phyloP scores from a whole-genome alignment of 2,329 filamentous ascomycete genomes.

The Blastomyces parvus region DNA sequence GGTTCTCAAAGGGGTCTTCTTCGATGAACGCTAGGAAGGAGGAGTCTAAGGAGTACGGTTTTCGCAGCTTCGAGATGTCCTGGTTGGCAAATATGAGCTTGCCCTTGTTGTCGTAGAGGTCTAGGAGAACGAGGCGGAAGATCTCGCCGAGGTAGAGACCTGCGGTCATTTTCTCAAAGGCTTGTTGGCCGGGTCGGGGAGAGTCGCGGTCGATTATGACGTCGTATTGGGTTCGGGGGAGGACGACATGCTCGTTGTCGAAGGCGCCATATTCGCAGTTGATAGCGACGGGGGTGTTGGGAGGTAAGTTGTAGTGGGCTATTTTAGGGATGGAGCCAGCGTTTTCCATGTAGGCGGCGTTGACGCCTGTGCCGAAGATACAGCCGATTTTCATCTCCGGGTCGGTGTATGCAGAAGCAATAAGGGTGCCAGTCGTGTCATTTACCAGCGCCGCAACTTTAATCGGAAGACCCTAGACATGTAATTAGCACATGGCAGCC shows the following conservation, averaged over 20 bases:
- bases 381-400: slow-evolving; percentile 86
- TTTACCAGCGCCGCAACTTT: slow-evolving; percentile 91
- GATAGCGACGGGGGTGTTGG: slow-evolving; percentile 81
- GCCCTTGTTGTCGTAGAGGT: slow-evolving; percentile 70
- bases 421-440: slow-evolving; percentile 92
- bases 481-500: slow-evolving; percentile 14
- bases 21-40: slow-evolving; percentile 91
- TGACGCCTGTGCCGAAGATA: slow-evolving; percentile 97
- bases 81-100: slow-evolving; percentile 73
- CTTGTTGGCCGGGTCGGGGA: slow-evolving; percentile 84
- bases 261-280: slow-evolving; percentile 98
- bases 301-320: slow-evolving; percentile 76
- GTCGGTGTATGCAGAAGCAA: slow-evolving; percentile 96
- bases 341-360: slow-evolving; percentile 96
- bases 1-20: slow-evolving; percentile 91
- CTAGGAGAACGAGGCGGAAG: slow-evolving; percentile 77
- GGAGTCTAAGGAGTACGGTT: slow-evolving; percentile 80
- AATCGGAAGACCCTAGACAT: slow-evolving; percentile 68
- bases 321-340: slow-evolving; percentile 88
- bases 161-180: slow-evolving; percentile 97
- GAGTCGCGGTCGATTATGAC: slow-evolving; percentile 81
- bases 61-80: slow-evolving; percentile 68
- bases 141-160: slow-evolving; percentile 91
- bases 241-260: slow-evolving; percentile 82
- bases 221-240: slow-evolving; percentile 79